Evolutionary conservation across 768 basidiomycete genomes (phyloP), one percentile per base, ranked within the genome.

Genomic region (Pulveroboletus sp.): DNA sequence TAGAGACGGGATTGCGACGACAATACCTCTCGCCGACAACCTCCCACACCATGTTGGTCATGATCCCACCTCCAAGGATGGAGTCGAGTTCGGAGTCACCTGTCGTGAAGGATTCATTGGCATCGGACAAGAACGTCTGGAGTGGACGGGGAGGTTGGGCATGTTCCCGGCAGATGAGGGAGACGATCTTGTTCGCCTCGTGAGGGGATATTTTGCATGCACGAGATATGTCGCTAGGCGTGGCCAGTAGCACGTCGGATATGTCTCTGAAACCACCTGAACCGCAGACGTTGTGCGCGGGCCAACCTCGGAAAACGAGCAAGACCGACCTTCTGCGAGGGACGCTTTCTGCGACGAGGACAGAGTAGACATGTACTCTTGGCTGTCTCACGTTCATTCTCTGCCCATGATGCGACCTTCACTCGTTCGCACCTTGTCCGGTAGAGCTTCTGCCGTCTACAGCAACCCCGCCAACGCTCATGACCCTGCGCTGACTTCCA

Each of bases 21-120:
- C 31, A 10, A 43, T 66, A 93, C 93, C 91, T 90, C 75, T 95
- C 90, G 26, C 93, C 93, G 11, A 77, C 83, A 36, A 95, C 70
- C 58, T 97, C 93, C 81, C 90, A 94, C 3, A 97, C 55, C 78
- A 85, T 84, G 2, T 90, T 84, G 1, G 84, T 81, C 47, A 77
- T 70, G 18, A 96, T 74, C 3, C 93, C 93, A 11, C 93, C 93
- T 7, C 86, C 87, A 0, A 97, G 71, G 6, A 78, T 70, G 26
- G 66, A 48, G 63, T 97, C 92, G 14, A 97, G 72, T 17, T 70
- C 60, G 2, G 63, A 50, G 62, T 95, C 90, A 1, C 93, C 93
- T 0, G 88, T 88, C 0, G 88, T 82, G 57, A 88, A 80, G 46
- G 67, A 72, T 43, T 78, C 74, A 27, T 73, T 70, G 36, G 69